Evolutionary conservation across 495 filamentous ascomycete species (phyloP), one percentile per base, ranked within the genome.

Genomic region (Hypoxylon cercidicola): DNA sequence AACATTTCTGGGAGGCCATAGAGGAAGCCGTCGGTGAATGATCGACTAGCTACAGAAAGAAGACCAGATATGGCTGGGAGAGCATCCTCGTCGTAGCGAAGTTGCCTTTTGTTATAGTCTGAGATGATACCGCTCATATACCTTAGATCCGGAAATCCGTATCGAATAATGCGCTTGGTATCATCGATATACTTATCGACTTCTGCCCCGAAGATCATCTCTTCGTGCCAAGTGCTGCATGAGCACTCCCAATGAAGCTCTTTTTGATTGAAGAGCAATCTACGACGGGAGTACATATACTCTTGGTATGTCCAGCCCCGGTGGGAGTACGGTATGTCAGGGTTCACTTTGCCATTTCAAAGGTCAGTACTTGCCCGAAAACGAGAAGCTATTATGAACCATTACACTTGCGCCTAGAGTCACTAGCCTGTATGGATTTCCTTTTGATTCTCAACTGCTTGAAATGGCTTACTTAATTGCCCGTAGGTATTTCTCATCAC

Each of bases 281-380:
- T 60, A 6, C 73, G 55, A 15, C 58, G 60, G 6, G 72, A 57
- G 10, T 71, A 55, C 0, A 53, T 20, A 20, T 60, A 57, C 60
- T 76, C 74, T 66, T 76, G 74, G 34, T 64, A 74, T 13, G 72
- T 74, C 74, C 74, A 76, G 5, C 61, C 74, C 9, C 74, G 68
- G 30, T 45, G 7, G 30, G 30, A 2, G 30, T 32, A 32, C 10
- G 30, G 30, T 11, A 10, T 5, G 30, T 11, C 8, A 32, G 3
- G 7, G 1, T 10, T 8, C 8, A 32, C 30, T 32, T 9, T 32
- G 30, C 3, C 30, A 32, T 32, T 32, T 32, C 30, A 32, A 32
- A 32, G 30, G 30, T 32, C 9, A 32, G 30, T 32, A 32, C 23
- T 25, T 32, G 3, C 30, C 1, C 30, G 30, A 32, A 32, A 28